Base-by-base conservation (phyloP, 2,329 filamentous ascomycete genomes). In the Claviceps maximensis region DNA sequence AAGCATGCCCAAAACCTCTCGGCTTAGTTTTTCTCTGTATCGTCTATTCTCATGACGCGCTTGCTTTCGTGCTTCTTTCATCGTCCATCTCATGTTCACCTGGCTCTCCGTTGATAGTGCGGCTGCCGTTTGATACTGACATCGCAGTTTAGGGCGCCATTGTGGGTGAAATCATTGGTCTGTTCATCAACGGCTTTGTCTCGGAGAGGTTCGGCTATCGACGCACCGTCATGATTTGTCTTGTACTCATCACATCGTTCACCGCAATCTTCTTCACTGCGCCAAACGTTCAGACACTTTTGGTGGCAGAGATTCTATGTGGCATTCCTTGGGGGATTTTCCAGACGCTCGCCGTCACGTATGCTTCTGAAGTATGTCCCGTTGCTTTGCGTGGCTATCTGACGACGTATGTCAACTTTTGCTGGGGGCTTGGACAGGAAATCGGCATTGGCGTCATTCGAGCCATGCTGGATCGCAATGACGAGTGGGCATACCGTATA, bases 321-420 rank as follows among this genome's bases (percentile, higher is more conserved):
- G 82, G 82, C 50, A 77, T 83, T 45, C 78, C 79, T 0, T 81
- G 78, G 74, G 76, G 76, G n/a, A 74, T 79, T 53, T 78, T 82
- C 65, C 76, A 80, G 62, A 72, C 73, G 31, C 67, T 81, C 40
- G 78, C 76, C 57, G 76, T 81, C 56, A 82, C 83, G 1, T 87
- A 87, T 60, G 83, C 83, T 31, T 81, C 80, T 52, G 84, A 87
- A 62, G 84, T 88, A 54, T 87, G 83, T 62, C 85, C 85, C 3
- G 77, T 88, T 7, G 80, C 83, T 47, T 75, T 89, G 51, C 79
- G 85, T 56, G 83, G 83, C 52, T 85, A 84, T 62, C 68, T 86
- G 57, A 87, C 84, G 1, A 87, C 84, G 7, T 88, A 87, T 57
- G 80, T 87, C 68, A 87, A 87, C 69, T 83, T 85, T 61, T 87